phyloP scores from a whole-genome alignment of 2,329 filamentous ascomycete genomes.

The Arthrinium phaeospermum region DNA sequence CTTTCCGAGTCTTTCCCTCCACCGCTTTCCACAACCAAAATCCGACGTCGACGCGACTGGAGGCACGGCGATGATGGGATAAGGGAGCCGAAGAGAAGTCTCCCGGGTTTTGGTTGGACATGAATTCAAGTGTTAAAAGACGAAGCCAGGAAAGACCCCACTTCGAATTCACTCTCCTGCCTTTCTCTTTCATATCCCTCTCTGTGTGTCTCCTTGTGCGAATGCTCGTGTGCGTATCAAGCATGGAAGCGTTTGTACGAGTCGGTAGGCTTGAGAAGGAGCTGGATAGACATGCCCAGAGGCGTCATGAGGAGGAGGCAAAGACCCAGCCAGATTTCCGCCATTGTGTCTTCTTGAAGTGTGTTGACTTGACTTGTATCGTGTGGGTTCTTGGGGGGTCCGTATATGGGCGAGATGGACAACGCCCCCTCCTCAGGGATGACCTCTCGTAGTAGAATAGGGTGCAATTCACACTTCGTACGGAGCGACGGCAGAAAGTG shows the following conservation, averaged over 20 bases:
- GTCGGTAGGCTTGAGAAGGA: slow-evolving; percentile 18
- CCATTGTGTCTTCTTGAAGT: neutral
- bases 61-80: neutral
- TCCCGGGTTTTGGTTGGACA: neutral
- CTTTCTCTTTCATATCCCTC: neutral
- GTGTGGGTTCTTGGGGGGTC: neutral
- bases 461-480: neutral
- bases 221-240: neutral
- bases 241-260: slow-evolving; percentile 15
- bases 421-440: neutral
- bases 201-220: neutral
- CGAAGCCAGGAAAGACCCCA: neutral
- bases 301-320: slow-evolving; percentile 20
- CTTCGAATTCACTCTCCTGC: no score
- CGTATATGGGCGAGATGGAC: neutral
- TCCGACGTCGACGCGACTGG: neutral
- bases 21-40: neutral
- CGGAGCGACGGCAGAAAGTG: neutral
- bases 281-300: slow-evolving; percentile 11
- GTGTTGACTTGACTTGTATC: neutral
- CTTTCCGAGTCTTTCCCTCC: neutral
- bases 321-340: slow-evolving; percentile 2
- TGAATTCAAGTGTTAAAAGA: neutral
- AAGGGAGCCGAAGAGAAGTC: neutral
- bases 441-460: neutral